phyloP scores from a whole-genome alignment of 805 yeast genomes.

The Metschnikowia henanensis region DNA sequence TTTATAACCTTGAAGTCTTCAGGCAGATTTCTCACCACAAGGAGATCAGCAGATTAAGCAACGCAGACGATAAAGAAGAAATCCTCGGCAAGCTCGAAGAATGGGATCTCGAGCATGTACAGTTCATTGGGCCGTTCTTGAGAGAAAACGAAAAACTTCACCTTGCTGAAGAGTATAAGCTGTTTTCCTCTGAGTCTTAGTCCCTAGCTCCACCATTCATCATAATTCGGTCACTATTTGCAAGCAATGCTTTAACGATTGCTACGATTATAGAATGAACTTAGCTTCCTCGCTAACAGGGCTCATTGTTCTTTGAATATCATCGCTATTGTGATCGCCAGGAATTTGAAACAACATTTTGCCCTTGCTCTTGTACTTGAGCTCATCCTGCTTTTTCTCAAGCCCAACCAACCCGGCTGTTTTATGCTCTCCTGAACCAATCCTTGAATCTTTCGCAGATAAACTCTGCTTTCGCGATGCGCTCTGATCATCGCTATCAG shows the following conservation, averaged over 20 bases:
- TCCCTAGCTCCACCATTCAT: not conserved
- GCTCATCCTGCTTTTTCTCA: constrained; percentile 5
- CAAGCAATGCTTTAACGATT: no score
- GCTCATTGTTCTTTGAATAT: constrained; percentile 14
- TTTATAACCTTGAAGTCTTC: constrained; percentile 45
- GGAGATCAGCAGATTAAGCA: constrained; percentile 3
- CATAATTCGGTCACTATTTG: no score
- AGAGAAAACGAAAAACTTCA: constrained; percentile 1
- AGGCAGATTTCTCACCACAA: constrained; percentile 14
- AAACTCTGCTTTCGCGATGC: not conserved
- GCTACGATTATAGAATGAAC: constrained; percentile 16
- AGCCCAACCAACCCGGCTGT: not conserved
- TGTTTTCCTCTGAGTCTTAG: not conserved
- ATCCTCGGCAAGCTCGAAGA: constrained; percentile 1
- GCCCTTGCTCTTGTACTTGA: constrained; percentile 1
- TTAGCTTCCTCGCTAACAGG: constrained; percentile 18
- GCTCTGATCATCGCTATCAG: constrained; percentile 1
- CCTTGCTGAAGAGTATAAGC: constrained; percentile 3
- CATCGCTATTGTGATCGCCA: constrained; percentile 6
- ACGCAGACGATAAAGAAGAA: constrained; percentile 2
- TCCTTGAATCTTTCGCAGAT: not conserved
- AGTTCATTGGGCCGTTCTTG: constrained; percentile 10
- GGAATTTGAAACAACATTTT: not conserved
- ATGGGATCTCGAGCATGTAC: constrained; percentile 17
- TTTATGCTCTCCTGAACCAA: not conserved